Conservation (phyloP, 371 early-diverging fungal genomes). For the Actinomortierella wolfii region DNA sequence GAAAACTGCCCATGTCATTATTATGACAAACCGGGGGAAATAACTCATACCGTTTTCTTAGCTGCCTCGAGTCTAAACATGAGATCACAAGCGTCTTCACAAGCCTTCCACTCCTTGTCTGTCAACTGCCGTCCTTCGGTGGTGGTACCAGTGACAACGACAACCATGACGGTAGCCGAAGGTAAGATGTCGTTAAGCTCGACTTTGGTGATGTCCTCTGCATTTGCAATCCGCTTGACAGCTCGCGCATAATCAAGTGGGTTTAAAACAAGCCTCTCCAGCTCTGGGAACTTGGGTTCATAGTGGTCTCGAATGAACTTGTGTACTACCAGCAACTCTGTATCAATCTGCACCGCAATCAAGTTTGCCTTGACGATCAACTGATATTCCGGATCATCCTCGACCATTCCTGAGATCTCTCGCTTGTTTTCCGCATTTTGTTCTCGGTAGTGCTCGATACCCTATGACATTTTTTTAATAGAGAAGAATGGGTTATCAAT, state of each 20-base stretch:
- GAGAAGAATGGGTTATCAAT: constrained; percentile 7
- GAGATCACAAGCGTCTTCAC: constrained; percentile 87
- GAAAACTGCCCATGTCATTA: no score
- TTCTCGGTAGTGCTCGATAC: constrained; percentile 58
- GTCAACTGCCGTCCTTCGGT: constrained; percentile 73
- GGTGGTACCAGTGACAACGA: constrained; percentile 91
- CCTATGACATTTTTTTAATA: constrained; percentile 35
- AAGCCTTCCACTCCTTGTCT: constrained; percentile 61
- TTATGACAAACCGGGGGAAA: not conserved
- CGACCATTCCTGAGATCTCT: constrained; percentile 62
- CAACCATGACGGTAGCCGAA: constrained; percentile 87
- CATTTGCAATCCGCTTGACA: constrained; percentile 85
- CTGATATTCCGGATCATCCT: constrained; percentile 87
- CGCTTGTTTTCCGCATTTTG: constrained; percentile 44
- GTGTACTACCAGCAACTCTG: constrained; percentile 85
- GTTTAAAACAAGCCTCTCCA: constrained; percentile 85
- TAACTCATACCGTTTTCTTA: constrained; percentile 58
- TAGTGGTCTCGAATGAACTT: constrained; percentile 93
- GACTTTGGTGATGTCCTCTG: constrained; percentile 69
- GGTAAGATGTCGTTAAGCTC: constrained; percentile 81
- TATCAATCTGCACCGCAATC: constrained; percentile 84
- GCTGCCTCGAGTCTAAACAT: constrained; percentile 75
- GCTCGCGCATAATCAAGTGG: constrained; percentile 90
- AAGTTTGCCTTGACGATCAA: constrained; percentile 89
- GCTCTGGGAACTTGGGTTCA: constrained; percentile 86